Base-by-base conservation (phyloP, 2,329 filamentous ascomycete species). In the Penicillium rolfsii region DNA sequence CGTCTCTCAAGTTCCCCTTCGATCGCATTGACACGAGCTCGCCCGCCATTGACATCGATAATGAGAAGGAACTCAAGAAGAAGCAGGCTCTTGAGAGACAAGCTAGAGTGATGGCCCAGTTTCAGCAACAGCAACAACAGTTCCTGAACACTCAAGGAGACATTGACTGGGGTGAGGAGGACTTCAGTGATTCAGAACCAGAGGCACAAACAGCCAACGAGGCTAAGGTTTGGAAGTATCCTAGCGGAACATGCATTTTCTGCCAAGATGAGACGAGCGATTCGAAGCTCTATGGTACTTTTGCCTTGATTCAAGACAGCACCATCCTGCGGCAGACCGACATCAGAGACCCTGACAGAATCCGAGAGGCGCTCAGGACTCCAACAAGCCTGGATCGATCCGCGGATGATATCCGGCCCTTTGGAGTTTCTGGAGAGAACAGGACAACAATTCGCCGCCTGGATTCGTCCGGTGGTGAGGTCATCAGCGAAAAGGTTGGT, bases 251-350 rank as follows among this genome's bases (percentile, higher is more conserved):
- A 26, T 99, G 95, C 75, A 97, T 99, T 57, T 81, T 98, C 16
- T 99, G 95, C 72, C 95, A 98, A 76, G 96, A 99, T 77, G 93
- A 97, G 68, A 95, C 92, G 2, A 93, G 94, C 69, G 94, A 98
- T 65, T 88, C 89, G 12, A 87, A 89, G 43, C 83, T 98, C 0
- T 98, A 96, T 73, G 95, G 95, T 61, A 97, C 94, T 0, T 98
- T 99, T 79, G 92, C 91, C 2, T 87, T 96, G 68, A 85, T 99
- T 61, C 91, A 88, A 22, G 88, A 97, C 70, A 98, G 93, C 73
- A 88, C 86, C 36, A 90, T 99, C 57, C 79, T 98, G 57, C 88
- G 95, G 24, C 89, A 96, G 71, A 99, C 95, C 0, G 88, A 96
- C 70, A 83, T 94, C 38, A 83, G 89, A 57, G 91, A 97, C 73